These are phyloP conservation scores for Leccinum uliginosum DNA, from an alignment of 768 basidiomycete species.

Conservation along the genomic window DNA sequence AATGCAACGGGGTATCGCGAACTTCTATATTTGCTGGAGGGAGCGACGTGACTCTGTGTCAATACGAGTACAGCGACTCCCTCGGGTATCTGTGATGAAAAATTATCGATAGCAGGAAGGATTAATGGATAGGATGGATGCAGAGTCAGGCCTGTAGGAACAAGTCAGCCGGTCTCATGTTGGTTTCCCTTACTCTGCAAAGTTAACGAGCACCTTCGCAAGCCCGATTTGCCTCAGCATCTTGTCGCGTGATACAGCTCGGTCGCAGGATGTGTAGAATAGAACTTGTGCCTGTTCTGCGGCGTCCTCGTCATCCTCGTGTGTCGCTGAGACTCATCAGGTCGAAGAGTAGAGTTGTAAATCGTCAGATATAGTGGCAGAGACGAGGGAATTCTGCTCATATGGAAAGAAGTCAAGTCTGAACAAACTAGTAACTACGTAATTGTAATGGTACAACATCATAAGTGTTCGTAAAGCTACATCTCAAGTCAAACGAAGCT, in stretches of 20 bases:
- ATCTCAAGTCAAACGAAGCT: no score
- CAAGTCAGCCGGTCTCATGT: constrained; percentile 10
- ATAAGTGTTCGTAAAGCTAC: no score
- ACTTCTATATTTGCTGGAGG: constrained; percentile 46
- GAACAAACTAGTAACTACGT: neutral
- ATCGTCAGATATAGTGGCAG: constrained; percentile 80
- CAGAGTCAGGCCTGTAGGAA: constrained; percentile 49
- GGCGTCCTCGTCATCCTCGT: constrained; percentile 84
- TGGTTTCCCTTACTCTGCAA: constrained; percentile 64
- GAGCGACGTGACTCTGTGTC: constrained; percentile 50
- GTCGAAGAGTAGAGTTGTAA: constrained; percentile 77
- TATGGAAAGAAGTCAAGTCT: constrained; percentile 26
- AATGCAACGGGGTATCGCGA: constrained; percentile 50
- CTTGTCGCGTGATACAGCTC: constrained; percentile 78
- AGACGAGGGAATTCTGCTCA: constrained; percentile 55
- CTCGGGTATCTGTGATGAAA: constrained; percentile 44
- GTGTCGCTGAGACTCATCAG: constrained; percentile 35
- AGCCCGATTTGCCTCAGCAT: constrained; percentile 90
- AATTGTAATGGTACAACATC: neutral
- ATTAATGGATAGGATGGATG: constrained; percentile 54
- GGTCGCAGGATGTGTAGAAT: constrained; percentile 83
- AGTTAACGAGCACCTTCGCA: constrained; percentile 90
- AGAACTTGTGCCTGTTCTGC: constrained; percentile 89
- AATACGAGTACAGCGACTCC: constrained; percentile 46
- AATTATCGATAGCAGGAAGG: constrained; percentile 48